Evolutionary conservation across 495 filamentous ascomycete species (phyloP), one percentile per base, ranked within the genome.

Genomic region (Hypoxylon rickii): DNA sequence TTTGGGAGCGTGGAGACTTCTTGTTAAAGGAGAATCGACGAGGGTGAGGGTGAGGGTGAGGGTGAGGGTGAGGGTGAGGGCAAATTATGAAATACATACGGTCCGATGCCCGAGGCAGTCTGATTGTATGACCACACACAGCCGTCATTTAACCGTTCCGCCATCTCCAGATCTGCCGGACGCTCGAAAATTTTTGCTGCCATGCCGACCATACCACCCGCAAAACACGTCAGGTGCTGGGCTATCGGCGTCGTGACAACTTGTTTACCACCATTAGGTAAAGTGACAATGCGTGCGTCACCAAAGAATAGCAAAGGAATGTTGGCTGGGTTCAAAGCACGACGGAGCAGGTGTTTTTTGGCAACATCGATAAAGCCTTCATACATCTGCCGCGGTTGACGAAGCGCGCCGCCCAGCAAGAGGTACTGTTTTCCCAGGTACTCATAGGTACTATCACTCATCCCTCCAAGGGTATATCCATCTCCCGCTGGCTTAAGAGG

Each of bases 51-150:
- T n/a, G n/a, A n/a, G n/a, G n/a, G n/a, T n/a, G n/a, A n/a, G n/a
- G n/a, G n/a, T n/a, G n/a, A n/a, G n/a, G n/a, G n/a, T n/a, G n/a
- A n/a, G n/a, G n/a, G n/a, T n/a, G n/a, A n/a, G n/a, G n/a, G n/a
- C n/a, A n/a, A n/a, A n/a, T n/a, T n/a, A n/a, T n/a, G n/a, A n/a
- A n/a, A n/a, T n/a, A n/a, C n/a, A n/a, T n/a, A n/a, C 1, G 91
- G 91, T 74, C 88, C 89, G 57, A 96, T 86, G 2, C 89, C 90
- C 0, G 87, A 87, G 15, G 50, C 44, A 3, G 86, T 89, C 19
- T 78, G 72, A 51, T 87, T 83, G 66, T 96, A 96, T 2, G 87
- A 84, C 90, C 88, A 96, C n/a, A 94, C 85, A 65, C 91, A 96
- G 34, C 89, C 90, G 49, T 93, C 87, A 0, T 89, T 89, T 13